These are phyloP conservation scores for Pyrenochaeta sp. DNA, from an alignment of 2,329 filamentous ascomycete species.

Conservation along the genomic window DNA sequence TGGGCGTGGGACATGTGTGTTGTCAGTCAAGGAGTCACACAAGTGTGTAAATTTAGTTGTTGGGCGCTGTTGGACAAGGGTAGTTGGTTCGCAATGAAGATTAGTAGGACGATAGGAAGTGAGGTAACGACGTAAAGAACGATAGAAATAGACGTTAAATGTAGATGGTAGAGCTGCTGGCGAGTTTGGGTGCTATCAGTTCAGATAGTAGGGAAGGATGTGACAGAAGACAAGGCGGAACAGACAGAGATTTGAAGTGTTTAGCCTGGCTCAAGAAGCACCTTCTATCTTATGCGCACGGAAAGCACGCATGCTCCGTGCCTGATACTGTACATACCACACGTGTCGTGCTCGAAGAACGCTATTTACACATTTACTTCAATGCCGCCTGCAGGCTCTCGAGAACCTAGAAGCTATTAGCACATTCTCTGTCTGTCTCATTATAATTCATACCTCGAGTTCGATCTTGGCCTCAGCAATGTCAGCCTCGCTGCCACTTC, in stretches of 20 bases:
- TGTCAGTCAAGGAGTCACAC: neutral
- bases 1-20: constrained; percentile 33
- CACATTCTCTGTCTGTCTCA: constrained; percentile 13
- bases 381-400: constrained; percentile 82
- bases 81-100: constrained; percentile 3
- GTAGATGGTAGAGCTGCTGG: constrained; percentile 22
- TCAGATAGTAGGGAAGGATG: constrained; percentile 5
- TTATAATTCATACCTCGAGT: constrained; percentile 76
- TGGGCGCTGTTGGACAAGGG: neutral
- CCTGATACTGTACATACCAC: constrained; percentile 49
- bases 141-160: constrained; percentile 24
- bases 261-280: constrained; percentile 35
- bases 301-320: constrained; percentile 38
- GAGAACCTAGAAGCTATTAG: constrained; percentile 70
- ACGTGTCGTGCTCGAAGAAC: constrained; percentile 32
- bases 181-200: constrained; percentile 29
- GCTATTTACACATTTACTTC: constrained; percentile 72
- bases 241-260: constrained; percentile 25
- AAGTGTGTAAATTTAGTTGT: neutral
- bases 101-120: constrained; percentile 11
- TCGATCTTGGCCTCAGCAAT: constrained; percentile 99
- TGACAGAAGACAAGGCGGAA: constrained; percentile 8
- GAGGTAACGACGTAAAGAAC: constrained; percentile 6
- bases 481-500: constrained; percentile 93
- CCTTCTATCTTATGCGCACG: constrained; percentile 45